Evolutionary conservation across 441 rosid genomes (phyloP).

Genomic region (Bocquillonia castaneifolia): DNA sequence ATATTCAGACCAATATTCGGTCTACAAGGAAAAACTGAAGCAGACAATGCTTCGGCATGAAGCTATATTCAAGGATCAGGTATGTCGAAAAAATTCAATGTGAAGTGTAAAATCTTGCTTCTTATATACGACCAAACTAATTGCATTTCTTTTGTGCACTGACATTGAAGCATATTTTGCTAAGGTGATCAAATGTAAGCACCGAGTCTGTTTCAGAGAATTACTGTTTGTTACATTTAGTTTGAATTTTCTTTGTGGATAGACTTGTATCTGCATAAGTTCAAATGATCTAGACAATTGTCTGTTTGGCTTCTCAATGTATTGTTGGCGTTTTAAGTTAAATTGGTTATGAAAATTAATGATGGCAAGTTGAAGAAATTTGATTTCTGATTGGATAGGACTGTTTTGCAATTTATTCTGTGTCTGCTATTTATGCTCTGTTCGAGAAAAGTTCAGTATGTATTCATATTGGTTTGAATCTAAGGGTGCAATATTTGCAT

Average conservation of each 20-base stretch:
- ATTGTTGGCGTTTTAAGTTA: not conserved
- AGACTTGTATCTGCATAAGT: not conserved
- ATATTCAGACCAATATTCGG: conserved; percentile 28
- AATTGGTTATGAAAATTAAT: not conserved
- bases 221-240: not conserved
- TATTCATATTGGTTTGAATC: not conserved
- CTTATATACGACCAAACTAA: not conserved
- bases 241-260: not conserved
- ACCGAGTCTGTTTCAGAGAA: not conserved
- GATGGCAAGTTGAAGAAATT: not conserved
- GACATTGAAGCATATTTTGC: not conserved
- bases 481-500: not conserved
- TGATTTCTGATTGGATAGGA: conserved; percentile 5
- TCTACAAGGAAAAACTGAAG: conserved; percentile 40
- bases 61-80: conserved; percentile 66
- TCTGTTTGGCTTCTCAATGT: not conserved
- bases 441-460: not conserved
- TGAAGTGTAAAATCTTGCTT: not conserved
- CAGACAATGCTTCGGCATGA: conserved; percentile 66
- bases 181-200: not conserved
- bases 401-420: conserved; percentile 1
- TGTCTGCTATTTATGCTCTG: no score
- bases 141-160: not conserved
- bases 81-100: conserved; percentile 18
- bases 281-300: not conserved